Percentiles rank a stretch among this genome's conserved stretches.
phyloP scores from a whole-genome alignment of 2,329 filamentous ascomycete species.

The Fusarium tanahbumbuense region DNA sequence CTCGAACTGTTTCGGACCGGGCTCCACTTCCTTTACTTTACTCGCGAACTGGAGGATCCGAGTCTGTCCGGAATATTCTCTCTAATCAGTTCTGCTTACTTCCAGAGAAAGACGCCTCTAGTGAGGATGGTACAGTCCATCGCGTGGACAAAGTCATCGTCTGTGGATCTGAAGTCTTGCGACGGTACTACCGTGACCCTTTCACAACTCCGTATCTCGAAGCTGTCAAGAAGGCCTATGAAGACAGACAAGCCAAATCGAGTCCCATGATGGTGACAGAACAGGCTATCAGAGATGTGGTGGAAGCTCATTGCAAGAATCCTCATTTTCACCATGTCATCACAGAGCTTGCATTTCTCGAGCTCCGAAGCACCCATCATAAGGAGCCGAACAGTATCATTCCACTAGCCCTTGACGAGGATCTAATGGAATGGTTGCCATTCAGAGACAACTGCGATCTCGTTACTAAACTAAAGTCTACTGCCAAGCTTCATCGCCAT shows the following conservation, averaged over 20 bases:
- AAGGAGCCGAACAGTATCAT: neutral
- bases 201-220: neutral
- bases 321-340: neutral
- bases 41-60: neutral
- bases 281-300: neutral
- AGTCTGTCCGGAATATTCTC: neutral
- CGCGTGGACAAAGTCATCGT: neutral
- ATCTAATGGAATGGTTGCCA: neutral
- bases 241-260: rapidly evolving
- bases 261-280: rapidly evolving
- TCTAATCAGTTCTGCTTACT: neutral
- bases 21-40: neutral
- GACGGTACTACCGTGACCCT: neutral
- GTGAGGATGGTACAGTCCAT: neutral
- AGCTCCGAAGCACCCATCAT: neutral
- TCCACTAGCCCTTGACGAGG: neutral
- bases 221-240: neutral
- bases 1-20: neutral
- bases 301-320: neutral
- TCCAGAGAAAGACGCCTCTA: neutral
- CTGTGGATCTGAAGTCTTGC: neutral
- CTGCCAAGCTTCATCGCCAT: neutral
- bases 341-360: neutral
- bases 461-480: neutral
- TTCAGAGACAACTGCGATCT: neutral